Base-by-base conservation (phyloP, 208 protist species). In the Acanthamoeba healyi region DNA sequence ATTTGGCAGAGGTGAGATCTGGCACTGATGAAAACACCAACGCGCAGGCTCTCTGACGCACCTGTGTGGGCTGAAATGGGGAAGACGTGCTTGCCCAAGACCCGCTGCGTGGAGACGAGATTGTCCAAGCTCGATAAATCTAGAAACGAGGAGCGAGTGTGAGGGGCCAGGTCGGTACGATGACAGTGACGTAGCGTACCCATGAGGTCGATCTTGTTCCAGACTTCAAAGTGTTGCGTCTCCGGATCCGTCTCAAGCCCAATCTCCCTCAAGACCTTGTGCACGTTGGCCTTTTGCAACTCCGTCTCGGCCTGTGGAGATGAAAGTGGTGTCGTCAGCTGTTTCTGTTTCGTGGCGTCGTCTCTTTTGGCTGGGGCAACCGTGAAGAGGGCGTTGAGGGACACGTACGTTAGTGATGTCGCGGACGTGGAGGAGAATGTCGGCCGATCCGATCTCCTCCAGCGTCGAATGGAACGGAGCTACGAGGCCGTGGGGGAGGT, bases 121-220 rank as follows among this genome's bases (percentile, higher is more conserved):
- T 46, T 46, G 34, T 40, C 5, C 38, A 81, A 12, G 15, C 7
- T 15, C 14, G 36, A 6, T 5, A 0, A 0, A 10, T 81, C 70
- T 81, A 14, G 24, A 34, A 9, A 12, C 19, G 56, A n/a, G 26
- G 56, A 12, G 56, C 29, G 10, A 65, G 49, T 54, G 54, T 15
- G 54, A 15, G 54, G 22, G 54, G 24, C n/a, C 54, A 7, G n/a
- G 22, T 12, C 9, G 44, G 4, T 49, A 49, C 44, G 44, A 12
- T 49, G 44, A 49, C 9, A 49, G 44, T 15, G 9, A 4, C 9
- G 44, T 67, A 67, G 10, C 74, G 44, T 58, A 91, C 58, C 84
- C 84, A 91, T 29, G n/a, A 91, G 58, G 36, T 91, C 84, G 24
- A 91, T 51, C 54, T 91, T 91, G 56, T 91, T 91, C 84, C 84